These are phyloP conservation scores for Eucalyptus erythrocorys DNA, from an alignment of 345 rosid genomes.

Conservation along the genomic window DNA sequence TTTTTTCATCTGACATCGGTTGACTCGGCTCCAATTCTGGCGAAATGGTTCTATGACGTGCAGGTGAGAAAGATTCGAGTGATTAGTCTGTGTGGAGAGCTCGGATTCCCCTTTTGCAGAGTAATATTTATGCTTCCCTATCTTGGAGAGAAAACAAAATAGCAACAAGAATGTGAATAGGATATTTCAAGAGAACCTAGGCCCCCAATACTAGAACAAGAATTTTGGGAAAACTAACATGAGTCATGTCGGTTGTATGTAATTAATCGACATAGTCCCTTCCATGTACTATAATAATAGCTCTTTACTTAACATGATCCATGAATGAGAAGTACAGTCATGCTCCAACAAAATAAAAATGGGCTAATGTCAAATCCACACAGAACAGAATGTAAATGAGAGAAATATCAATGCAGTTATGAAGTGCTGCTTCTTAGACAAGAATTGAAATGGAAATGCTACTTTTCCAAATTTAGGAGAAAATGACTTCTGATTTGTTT, in stretches of 20 bases:
- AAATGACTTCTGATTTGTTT: no score
- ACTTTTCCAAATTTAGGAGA: no score
- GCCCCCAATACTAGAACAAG: not conserved
- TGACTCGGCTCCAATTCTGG: not conserved
- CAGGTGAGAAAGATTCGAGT: not conserved
- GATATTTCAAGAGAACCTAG: not conserved
- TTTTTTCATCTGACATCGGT: not conserved
- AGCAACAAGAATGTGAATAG: not conserved
- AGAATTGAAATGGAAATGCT: no score
- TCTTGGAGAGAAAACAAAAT: not conserved
- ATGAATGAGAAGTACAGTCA: rapidly evolving
- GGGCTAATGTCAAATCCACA: no score
- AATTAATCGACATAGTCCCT: no score
- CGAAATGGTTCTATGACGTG: not conserved
- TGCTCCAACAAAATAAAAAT: no score
- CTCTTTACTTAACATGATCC: no score
- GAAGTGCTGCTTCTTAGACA: no score
- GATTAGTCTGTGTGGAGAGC: not conserved
- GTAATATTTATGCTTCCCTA: not conserved
- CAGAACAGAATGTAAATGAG: no score
- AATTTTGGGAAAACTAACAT: not conserved
- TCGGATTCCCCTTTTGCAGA: not conserved
- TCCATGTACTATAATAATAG: no score
- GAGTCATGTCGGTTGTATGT: no score
- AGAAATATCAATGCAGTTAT: no score